Base-by-base conservation (phyloP, 768 basidiomycete genomes). In the Phylloporus scabripes region DNA sequence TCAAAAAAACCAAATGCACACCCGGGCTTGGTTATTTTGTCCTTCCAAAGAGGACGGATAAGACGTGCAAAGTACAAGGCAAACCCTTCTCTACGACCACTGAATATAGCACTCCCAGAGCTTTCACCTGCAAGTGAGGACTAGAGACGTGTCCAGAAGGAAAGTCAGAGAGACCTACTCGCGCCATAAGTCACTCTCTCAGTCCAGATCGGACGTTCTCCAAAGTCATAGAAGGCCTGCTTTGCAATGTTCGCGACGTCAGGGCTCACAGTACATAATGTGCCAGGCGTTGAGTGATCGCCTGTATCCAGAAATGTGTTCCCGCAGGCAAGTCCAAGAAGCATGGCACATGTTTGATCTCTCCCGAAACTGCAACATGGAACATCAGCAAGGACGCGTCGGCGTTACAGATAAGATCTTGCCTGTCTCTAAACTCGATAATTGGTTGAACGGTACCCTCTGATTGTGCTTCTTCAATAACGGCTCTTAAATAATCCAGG, bases 311-410 rank as follows among this genome's bases (percentile, higher is more conserved):
- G 67, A 67, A 85, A 92, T 1, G 84, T 83, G 64, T 92, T 93
- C 31, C 87, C 88, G 50, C 86, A 79, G 0, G 92, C 89, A 48
- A 97, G 76, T 10, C 84, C 87, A 12, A 95, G 76, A 15, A 92
- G 79, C 88, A 96, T 94, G 5, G 90, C 85, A 58, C 92, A 94
- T 3, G 90, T 87, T 60, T 95, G 89, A 63, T 93, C 89, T 46
- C 91, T 80, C 40, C 93, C 92, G 65, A 88, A 96, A 61, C 93
- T 95, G 57, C 15, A 29, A 40, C 14, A 17, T 34, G 51, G 18
- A 44, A 41, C 14, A 37, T 59, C 26, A 55, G 48, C 40, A 37
- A 23, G 21, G n/a, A 41, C 1, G 28, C 26, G 40, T 40, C 23
- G 5, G n/a, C 9, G 42, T 41, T 46, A 21, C 34, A 14, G 9